These are phyloP conservation scores for Pythium vanterpoolii DNA, from an alignment of 352 stramenopile genomes.

Conservation along the genomic window DNA sequence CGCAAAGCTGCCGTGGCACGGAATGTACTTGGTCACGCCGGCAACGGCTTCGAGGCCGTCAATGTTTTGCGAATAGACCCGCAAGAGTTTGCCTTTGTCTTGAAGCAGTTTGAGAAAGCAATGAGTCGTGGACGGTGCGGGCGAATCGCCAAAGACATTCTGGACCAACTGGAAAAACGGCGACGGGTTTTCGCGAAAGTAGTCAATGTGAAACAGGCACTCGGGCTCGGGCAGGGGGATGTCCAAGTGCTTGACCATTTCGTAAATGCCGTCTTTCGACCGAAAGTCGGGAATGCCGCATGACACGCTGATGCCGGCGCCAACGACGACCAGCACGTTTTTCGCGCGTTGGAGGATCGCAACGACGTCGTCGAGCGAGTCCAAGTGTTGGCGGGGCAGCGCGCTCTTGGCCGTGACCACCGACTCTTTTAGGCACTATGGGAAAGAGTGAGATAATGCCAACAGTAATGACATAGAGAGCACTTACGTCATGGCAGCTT, in stretches of 20 bases:
- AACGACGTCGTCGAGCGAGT: slow-evolving; percentile 61
- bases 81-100: slow-evolving; percentile 89
- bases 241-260: slow-evolving; percentile 78
- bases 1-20: slow-evolving; percentile 93
- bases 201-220: slow-evolving; percentile 98
- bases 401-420: slow-evolving; percentile 26
- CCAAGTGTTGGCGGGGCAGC: slow-evolving; percentile 30
- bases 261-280: slow-evolving; percentile 86
- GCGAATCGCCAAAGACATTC: slow-evolving; percentile 61
- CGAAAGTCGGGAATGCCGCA: slow-evolving; percentile 99
- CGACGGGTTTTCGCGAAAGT: slow-evolving; percentile 93
- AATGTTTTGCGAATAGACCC: slow-evolving; percentile 98
- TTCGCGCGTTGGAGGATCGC: slow-evolving; percentile 67
- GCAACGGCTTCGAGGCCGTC: slow-evolving; percentile 93
- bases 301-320: slow-evolving; percentile 94
- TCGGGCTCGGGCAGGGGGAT: slow-evolving; percentile 92
- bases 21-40: slow-evolving; percentile 90
- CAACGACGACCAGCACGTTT: slow-evolving; percentile 90
- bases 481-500: slow-evolving; percentile 59
- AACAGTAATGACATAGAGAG: not conserved
- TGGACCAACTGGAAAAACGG: slow-evolving; percentile 97
- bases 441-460: not conserved
- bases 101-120: slow-evolving; percentile 92
- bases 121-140: slow-evolving; percentile 92
- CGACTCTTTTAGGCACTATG: slow-evolving; percentile 43